Percentiles rank a stretch among this genome's conserved stretches.
Evolutionary conservation across 2,329 filamentous ascomycete species (phyloP).

Genomic region (Pseudogymnoascus sp.): DNA sequence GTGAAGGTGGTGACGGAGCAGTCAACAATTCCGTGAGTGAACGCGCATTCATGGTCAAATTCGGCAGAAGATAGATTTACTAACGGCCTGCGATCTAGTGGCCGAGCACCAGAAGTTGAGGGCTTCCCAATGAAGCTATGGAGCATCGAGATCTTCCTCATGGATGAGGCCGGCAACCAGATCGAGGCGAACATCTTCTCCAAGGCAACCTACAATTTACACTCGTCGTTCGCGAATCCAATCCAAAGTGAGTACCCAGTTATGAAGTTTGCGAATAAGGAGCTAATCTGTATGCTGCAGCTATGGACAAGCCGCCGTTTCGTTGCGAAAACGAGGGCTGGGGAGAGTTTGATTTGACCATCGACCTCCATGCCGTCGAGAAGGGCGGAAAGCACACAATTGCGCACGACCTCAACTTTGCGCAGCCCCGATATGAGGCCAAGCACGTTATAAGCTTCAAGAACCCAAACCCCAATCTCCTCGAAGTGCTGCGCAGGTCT

Average conservation of each 20-base stretch:
- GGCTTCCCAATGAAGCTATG: constrained; percentile 90
- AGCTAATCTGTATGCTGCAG: constrained; percentile 36
- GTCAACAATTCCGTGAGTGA: constrained; percentile 48
- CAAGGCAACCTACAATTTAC: constrained; percentile 86
- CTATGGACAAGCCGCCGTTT: constrained; percentile 79
- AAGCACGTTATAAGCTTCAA: constrained; percentile 79
- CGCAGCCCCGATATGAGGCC: constrained; percentile 70
- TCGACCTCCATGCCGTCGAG: constrained; percentile 73
- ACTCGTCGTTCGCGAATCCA: constrained; percentile 85
- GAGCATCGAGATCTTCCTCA: constrained; percentile 76
- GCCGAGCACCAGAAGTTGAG: constrained; percentile 72
- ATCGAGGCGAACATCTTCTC: constrained; percentile 78
- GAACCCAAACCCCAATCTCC: constrained; percentile 82
- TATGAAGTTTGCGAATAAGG: not conserved
- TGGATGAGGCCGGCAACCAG: constrained; percentile 82
- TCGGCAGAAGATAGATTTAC: constrained; percentile 15
- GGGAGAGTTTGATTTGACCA: constrained; percentile 96
- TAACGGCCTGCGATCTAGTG: constrained; percentile 40
- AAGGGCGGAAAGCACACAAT: constrained; percentile 77
- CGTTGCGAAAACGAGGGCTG: constrained; percentile 88
- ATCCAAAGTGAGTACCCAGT: constrained; percentile 63
- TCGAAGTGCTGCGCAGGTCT: constrained; percentile 72
- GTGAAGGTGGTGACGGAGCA: constrained; percentile 93
- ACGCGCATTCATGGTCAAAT: constrained; percentile 35
- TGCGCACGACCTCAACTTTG: constrained; percentile 88